Evolutionary conservation across 2,329 filamentous ascomycete genomes (phyloP).

Genomic region (Pyricularia grisea): DNA sequence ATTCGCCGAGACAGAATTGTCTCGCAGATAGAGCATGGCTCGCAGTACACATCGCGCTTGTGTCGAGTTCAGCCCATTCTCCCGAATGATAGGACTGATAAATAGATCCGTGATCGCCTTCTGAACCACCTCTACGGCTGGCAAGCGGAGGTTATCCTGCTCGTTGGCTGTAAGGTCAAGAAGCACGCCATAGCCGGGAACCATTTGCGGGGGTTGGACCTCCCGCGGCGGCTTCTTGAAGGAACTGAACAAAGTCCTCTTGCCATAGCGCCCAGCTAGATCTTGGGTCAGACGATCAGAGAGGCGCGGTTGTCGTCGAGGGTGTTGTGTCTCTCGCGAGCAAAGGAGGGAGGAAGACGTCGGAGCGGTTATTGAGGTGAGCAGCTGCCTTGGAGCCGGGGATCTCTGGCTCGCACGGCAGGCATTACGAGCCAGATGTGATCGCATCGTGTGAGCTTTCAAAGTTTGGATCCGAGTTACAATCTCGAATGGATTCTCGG

Average conservation of each 20-base stretch:
- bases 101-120: slow-evolving; percentile 59
- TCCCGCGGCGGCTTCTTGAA: slow-evolving; percentile 50
- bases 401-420: slow-evolving; percentile 44
- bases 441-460: slow-evolving; percentile 35
- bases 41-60: slow-evolving; percentile 53
- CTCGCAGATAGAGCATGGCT: slow-evolving; percentile 44
- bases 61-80: slow-evolving; percentile 48
- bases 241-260: slow-evolving; percentile 52
- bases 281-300: background rate
- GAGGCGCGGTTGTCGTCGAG: background rate
- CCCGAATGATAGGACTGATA: slow-evolving; percentile 36
- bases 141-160: slow-evolving; percentile 54
- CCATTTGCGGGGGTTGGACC: slow-evolving; percentile 52
- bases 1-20: slow-evolving; percentile 38
- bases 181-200: slow-evolving; percentile 64
- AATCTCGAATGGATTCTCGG: background rate
- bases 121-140: slow-evolving; percentile 51
- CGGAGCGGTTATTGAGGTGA: slow-evolving; percentile 9
- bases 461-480: background rate
- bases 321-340: background rate
- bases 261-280: slow-evolving; percentile 12
- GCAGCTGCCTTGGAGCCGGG: slow-evolving; percentile 14
- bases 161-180: slow-evolving; percentile 57
- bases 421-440: slow-evolving; percentile 50
- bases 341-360: slow-evolving; percentile 4